Conservation (phyloP, 371 early-diverging fungal genomes). For the Capillidium heterosporum region DNA sequence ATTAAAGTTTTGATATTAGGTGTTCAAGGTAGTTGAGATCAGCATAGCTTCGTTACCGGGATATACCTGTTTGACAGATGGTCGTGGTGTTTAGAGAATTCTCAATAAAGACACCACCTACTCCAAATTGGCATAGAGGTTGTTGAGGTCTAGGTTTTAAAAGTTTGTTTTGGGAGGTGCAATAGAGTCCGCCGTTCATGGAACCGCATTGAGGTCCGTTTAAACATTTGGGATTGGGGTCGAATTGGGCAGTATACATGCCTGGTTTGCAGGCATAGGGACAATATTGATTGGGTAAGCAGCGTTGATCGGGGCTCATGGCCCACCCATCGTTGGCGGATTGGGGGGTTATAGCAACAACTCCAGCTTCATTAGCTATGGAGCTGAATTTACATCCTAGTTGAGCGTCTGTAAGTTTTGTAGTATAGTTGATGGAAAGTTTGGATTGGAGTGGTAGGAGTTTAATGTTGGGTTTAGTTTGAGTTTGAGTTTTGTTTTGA, state of each 20-base stretch:
- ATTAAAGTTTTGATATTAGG: neutral
- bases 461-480: no score
- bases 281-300: neutral
- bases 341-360: conserved; percentile 15
- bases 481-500: no score
- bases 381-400: neutral
- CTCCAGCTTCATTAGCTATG: neutral
- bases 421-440: no score
- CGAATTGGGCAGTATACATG: neutral
- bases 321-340: conserved; percentile 19
- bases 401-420: no score
- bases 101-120: neutral
- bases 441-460: no score
- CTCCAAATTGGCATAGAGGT: neutral
- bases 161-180: neutral
- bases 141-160: neutral
- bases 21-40: neutral
- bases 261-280: conserved; percentile 5
- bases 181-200: conserved; percentile 1
- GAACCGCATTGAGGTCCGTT: neutral
- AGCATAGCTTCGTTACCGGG: conserved; percentile 7
- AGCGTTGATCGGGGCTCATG: conserved; percentile 9
- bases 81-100: neutral
- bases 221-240: neutral
- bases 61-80: conserved; percentile 4